Base-by-base conservation (phyloP, 177 flowering plant species). In the Telopea speciosissima region DNA sequence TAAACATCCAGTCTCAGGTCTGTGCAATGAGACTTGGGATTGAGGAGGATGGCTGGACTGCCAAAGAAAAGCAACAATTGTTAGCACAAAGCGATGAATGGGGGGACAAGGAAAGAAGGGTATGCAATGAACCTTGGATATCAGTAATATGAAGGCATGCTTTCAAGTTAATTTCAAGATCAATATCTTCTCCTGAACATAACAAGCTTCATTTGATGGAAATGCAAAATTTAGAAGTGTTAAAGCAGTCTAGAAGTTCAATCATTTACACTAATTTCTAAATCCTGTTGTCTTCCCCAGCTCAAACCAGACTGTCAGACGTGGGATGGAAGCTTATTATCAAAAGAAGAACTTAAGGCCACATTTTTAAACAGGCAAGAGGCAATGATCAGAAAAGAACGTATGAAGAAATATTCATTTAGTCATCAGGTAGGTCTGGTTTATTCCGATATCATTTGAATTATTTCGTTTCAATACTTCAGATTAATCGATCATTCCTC, bases 1-100 rank as follows among this genome's bases (percentile, higher is more conserved):
- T 89, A 14, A 86, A 81, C 54, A 86, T 93, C 54, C 97, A 93
- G 72, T 80, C 97, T 62, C 88, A 89, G 74, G 83, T 81, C 58
- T 80, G 85, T 23, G 79, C 83, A 24, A 83, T 71, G 69, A 88
- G 88, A 76, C 42, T 68, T 11, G 80, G 81, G 54, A 60, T 73
- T 66, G 68, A 42, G 2, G 83, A 77, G 66, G 73, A 61, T n/a
- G 70, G 65, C 24, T 68, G 22, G 26, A 61, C 63, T 56, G 63
- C 12, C 65, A 78, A 72, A 61, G 77, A 72, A 11, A 31, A 72
- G 54, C 68, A 66, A 65, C 67, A 69, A 24, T 33, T 59, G 45
- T 71, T 40, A 24, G 54, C 36, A 22, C 67, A 61, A 11, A 49
- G n/a, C 17, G 66, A 65, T 24, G 76, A 78, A 60, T 49, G 62